Conservation (phyloP, 768 basidiomycete genomes). For the Sporobolomyces phaffii region DNA sequence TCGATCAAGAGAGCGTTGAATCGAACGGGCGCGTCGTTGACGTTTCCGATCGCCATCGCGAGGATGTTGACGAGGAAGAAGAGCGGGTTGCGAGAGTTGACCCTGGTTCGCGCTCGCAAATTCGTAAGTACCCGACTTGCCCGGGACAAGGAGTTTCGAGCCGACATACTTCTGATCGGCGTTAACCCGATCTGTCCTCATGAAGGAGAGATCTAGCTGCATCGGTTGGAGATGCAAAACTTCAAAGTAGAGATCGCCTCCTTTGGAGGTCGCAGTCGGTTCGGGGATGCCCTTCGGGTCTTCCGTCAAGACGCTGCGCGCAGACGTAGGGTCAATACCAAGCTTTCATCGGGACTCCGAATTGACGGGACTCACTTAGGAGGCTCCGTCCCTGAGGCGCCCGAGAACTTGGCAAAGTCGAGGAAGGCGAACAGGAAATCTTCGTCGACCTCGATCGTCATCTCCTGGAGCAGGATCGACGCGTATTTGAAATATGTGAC, state of each 20-base stretch:
- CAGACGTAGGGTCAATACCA: not conserved
- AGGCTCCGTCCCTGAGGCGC: constrained; percentile 78
- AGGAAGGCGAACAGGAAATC: constrained; percentile 87
- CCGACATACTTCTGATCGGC: constrained; percentile 78
- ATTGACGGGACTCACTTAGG: not conserved
- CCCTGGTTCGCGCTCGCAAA: too few species aligned
- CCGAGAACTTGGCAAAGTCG: constrained; percentile 84
- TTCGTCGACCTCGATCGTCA: constrained; percentile 95
- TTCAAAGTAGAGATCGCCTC: constrained; percentile 85
- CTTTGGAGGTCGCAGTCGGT: constrained; percentile 44
- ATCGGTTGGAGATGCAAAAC: constrained; percentile 91
- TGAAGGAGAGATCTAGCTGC: constrained; percentile 85
- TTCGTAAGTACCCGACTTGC: too few species aligned
- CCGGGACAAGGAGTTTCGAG: too few species aligned
- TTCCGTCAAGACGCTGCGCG: constrained; percentile 49
- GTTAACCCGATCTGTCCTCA: constrained; percentile 89
- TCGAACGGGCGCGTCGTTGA: constrained; percentile 90
- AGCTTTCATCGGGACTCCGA: too few species aligned
- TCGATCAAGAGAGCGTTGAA: constrained; percentile 90
- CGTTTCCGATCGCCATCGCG: constrained; percentile 93
- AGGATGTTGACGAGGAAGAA: constrained; percentile 89
- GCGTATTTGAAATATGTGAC: constrained; percentile 98
- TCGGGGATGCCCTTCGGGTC: constrained; percentile 58
- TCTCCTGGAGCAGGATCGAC: constrained; percentile 81
- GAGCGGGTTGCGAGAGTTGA: constrained; percentile 67